Base-by-base conservation (phyloP, 2,329 filamentous ascomycete genomes). In the Phialophora macrospora region DNA sequence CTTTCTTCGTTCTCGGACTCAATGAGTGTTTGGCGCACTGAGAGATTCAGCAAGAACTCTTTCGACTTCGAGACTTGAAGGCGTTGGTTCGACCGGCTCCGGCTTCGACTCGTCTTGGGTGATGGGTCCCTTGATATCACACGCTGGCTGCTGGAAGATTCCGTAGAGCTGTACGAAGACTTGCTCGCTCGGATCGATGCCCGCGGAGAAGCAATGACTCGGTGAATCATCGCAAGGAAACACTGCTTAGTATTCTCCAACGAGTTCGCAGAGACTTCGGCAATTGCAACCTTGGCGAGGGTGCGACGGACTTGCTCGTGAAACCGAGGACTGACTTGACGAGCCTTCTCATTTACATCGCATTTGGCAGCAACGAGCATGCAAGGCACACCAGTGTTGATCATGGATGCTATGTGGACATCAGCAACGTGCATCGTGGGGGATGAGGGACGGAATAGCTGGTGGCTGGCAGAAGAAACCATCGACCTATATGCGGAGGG, bases 331-430 rank as follows among this genome's bases (percentile, higher is more conserved):
- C 94, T 88, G 63, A 96, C 83, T 74, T 92, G 85, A 74, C 90
- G 88, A 65, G 87, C 81, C 64, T 86, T 84, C 68, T 89, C 86
- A 55, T 89, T 88, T 58, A 88, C 86, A 77, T 97, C 94, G 81
- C 92, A 96, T 82, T 97, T 97, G 77, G 89, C 94, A 62, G 92
- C 92, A 59, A 96, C 91, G 49, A 97, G 85, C 68, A 94, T 84
- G 60, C 90, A 90, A 8, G 93, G 92, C 14, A 68, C 34, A 12
- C 67, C 69, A n/a, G 65, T 68, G 17, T 67, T 70, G 38, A 64
- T 66, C 64, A 72, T 69, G 41, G 69, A 68, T 20, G 64, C 70
- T 70, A 49, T 32, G 32, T 28, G 26, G 14, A 57, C 6, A 17
- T 62, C 28, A 52, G 56, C 28, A 62, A 34, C 46, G 8, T 22